Evolutionary conservation across 2,329 filamentous ascomycete species (phyloP).

Genomic region (Pseudonectria foliicola): DNA sequence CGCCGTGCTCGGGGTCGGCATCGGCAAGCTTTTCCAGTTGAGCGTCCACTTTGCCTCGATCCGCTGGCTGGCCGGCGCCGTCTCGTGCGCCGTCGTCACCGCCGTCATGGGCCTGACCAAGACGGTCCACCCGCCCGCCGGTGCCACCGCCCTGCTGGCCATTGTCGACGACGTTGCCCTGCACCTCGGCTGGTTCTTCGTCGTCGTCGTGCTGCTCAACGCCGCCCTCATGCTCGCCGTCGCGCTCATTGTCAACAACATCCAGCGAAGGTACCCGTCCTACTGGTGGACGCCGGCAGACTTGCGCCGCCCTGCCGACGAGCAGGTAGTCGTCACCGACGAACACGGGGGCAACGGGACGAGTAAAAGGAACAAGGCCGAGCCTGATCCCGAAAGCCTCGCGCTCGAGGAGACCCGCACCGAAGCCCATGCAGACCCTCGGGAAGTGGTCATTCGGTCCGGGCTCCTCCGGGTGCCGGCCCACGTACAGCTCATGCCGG

Average conservation of each 20-base stretch:
- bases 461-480: constrained; percentile 29
- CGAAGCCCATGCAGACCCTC: constrained; percentile 13
- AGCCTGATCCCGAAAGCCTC: too few relatives aligned
- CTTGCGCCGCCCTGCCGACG: constrained; percentile 6
- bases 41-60: constrained; percentile 40
- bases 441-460: constrained; percentile 21
- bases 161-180: constrained; percentile 50
- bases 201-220: constrained; percentile 57
- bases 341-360: too few relatives aligned
- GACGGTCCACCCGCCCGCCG: constrained; percentile 67
- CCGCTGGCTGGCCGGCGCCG: constrained; percentile 57
- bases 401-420: constrained; percentile 8
- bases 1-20: constrained; percentile 50
- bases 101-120: constrained; percentile 62
- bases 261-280: constrained; percentile 57
- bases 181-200: constrained; percentile 59
- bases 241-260: constrained; percentile 62
- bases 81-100: constrained; percentile 58
- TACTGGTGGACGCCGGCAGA: constrained; percentile 61
- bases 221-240: constrained; percentile 53
- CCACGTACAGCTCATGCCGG: constrained; percentile 30
- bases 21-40: constrained; percentile 59
- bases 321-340: not conserved
- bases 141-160: constrained; percentile 65
- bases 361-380: constrained; percentile 7